Evolutionary conservation across 1,284 basidiomycete genomes (phyloP).

Genomic region (Melanopsichium pennsylvanicum): DNA sequence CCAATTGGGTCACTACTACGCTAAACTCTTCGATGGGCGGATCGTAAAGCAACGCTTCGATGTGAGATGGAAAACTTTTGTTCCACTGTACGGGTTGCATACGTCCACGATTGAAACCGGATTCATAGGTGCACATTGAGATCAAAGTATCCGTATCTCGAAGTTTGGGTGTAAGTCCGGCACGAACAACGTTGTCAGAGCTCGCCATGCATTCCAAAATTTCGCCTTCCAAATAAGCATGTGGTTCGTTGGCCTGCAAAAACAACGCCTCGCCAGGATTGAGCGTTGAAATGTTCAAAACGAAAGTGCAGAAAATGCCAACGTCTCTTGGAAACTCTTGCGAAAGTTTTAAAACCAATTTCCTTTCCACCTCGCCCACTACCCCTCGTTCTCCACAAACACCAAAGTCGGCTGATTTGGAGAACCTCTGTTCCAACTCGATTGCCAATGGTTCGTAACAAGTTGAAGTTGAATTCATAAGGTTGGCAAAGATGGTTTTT

Average conservation of each 20-base stretch:
- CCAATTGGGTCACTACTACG: slow-evolving; percentile 76
- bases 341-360: slow-evolving; percentile 78
- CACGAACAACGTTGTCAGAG: slow-evolving; percentile 93
- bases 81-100: slow-evolving; percentile 51
- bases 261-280: slow-evolving; percentile 89
- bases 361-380: slow-evolving; percentile 49
- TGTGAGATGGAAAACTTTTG: neutral
- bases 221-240: slow-evolving; percentile 82
- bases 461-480: slow-evolving; percentile 37
- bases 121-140: slow-evolving; percentile 85
- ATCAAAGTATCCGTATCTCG: slow-evolving; percentile 91
- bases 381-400: neutral
- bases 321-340: slow-evolving; percentile 89
- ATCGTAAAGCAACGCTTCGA: slow-evolving; percentile 74
- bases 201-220: slow-evolving; percentile 65
- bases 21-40: slow-evolving; percentile 95
- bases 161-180: slow-evolving; percentile 94
- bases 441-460: slow-evolving; percentile 19
- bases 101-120: slow-evolving; percentile 69
- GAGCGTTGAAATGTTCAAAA: slow-evolving; percentile 86
- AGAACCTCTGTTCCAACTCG: slow-evolving; percentile 13
- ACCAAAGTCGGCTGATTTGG: too few species aligned
- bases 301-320: slow-evolving; percentile 90
- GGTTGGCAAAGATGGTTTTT: slow-evolving; percentile 41
- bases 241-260: slow-evolving; percentile 92